Percentiles rank a stretch among this genome's conserved stretches.
Conservation (phyloP, 2,329 filamentous ascomycete species). For the Golovinomyces cichoracearum region DNA sequence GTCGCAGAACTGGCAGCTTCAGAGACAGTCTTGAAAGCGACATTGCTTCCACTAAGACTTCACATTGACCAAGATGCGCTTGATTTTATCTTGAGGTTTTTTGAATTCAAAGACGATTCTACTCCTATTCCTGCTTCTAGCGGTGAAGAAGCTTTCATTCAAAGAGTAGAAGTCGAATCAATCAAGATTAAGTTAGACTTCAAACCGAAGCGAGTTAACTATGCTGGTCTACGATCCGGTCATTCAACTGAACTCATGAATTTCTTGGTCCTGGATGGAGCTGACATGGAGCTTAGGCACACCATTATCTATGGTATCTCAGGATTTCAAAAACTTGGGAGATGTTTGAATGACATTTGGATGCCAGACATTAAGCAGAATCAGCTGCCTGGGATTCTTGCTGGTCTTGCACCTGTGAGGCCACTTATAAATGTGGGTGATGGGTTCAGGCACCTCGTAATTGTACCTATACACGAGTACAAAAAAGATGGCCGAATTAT, state of each 20-base stretch:
- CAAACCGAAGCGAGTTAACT: constrained; percentile 95
- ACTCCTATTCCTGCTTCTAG: constrained; percentile 28
- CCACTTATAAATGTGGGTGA: constrained; percentile 76
- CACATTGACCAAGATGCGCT: constrained; percentile 95
- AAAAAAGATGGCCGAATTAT: constrained; percentile 80
- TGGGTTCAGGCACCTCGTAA: constrained; percentile 62
- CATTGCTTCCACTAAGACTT: constrained; percentile 57
- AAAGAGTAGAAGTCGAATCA: constrained; percentile 64
- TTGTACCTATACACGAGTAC: constrained; percentile 79
- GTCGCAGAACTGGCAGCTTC: constrained; percentile 62
- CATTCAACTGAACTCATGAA: constrained; percentile 98
- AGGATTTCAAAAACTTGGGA: constrained; percentile 71
- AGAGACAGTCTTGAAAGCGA: constrained; percentile 61
- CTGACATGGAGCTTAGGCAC: constrained; percentile 63
- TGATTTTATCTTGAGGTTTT: constrained; percentile 91
- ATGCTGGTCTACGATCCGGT: constrained; percentile 70
- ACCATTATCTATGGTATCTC: constrained; percentile 79
- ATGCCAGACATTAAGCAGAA: constrained; percentile 75
- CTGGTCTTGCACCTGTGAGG: constrained; percentile 69
- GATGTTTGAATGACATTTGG: constrained; percentile 88
- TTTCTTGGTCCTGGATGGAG: constrained; percentile 73
- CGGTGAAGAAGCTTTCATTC: constrained; percentile 61
- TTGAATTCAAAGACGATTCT: constrained; percentile 77
- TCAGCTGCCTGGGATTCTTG: constrained; percentile 69
- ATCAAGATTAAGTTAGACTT: constrained; percentile 77